These are phyloP conservation scores for Agaricus blazei DNA, from an alignment of 768 basidiomycete species.

Conservation along the genomic window DNA sequence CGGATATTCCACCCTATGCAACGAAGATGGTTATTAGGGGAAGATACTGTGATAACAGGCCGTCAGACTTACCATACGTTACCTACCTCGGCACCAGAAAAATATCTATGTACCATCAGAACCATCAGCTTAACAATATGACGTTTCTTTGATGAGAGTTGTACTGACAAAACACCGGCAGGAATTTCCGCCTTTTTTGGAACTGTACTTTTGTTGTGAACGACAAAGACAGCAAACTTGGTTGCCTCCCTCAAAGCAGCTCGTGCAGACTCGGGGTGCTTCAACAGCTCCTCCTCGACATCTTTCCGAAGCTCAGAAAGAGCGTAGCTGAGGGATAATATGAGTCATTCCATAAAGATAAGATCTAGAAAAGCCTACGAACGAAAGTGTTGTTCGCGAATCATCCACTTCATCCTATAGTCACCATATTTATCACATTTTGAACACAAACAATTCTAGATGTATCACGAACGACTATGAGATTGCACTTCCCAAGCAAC, in stretches of 20 bases:
- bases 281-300: slow-evolving; percentile 64
- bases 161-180: slow-evolving; percentile 51
- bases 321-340: slow-evolving; percentile 60
- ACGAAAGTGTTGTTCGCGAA: slow-evolving; percentile 86
- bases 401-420: slow-evolving; percentile 83
- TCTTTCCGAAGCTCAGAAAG: slow-evolving; percentile 87
- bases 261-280: slow-evolving; percentile 67
- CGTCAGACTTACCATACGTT: slow-evolving; percentile 58
- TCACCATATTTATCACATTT: neutral
- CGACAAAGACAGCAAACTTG: slow-evolving; percentile 89
- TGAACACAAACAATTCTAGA: neutral
- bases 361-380: neutral
- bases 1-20: slow-evolving; percentile 70
- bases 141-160: neutral
- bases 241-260: slow-evolving; percentile 62
- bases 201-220: slow-evolving; percentile 86
- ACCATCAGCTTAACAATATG: slow-evolving; percentile 1
- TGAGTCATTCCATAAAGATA: neutral
- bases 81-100: slow-evolving; percentile 68
- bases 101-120: slow-evolving; percentile 51
- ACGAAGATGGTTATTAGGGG: neutral
- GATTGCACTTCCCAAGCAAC: slow-evolving; percentile 72
- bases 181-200: slow-evolving; percentile 77
- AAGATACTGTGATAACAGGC: neutral
- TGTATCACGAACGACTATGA: slow-evolving; percentile 67